phyloP scores from a whole-genome alignment of 306 rosid genomes.

The Vigna angularis region DNA sequence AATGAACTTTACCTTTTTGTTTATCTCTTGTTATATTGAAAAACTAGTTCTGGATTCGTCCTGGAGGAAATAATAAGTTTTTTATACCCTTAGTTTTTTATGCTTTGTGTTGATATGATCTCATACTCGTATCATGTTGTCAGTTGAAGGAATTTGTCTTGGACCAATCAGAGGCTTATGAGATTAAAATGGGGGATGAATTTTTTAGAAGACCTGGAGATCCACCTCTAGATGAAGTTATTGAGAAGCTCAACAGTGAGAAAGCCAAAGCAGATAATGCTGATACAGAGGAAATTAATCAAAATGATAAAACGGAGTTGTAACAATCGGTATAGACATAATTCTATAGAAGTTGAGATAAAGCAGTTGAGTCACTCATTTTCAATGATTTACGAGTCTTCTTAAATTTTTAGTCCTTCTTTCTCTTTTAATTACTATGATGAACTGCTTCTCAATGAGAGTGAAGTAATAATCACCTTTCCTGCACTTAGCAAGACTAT shows the following conservation, averaged over 20 bases:
- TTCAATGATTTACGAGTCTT: not conserved
- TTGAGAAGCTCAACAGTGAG: constrained; percentile 58
- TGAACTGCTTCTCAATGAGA: constrained; percentile 14
- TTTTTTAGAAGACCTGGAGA: constrained; percentile 83
- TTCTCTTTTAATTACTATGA: constrained; percentile 8
- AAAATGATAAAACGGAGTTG: constrained; percentile 62
- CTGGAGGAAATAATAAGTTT: constrained; percentile 5
- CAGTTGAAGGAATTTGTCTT: constrained; percentile 91
- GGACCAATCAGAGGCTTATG: constrained; percentile 81
- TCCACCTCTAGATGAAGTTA: constrained; percentile 77
- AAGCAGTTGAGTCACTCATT: constrained; percentile 4
- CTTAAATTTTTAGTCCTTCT: constrained; percentile 16
- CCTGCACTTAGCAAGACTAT: too few species aligned
- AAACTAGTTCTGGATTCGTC: constrained; percentile 6
- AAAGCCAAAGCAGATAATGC: constrained; percentile 49
- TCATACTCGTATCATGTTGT: constrained; percentile 7
- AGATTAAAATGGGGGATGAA: constrained; percentile 84
- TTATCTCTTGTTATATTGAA: not conserved
- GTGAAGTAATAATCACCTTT: not conserved
- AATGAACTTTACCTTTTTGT: too few species aligned
- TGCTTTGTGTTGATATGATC: constrained; percentile 17
- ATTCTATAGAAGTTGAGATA: constrained; percentile 32
- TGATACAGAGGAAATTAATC: constrained; percentile 42
- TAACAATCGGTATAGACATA: constrained; percentile 40
- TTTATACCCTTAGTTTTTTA: constrained; percentile 5